Conservation (phyloP, 495 filamentous ascomycete genomes). For the Podospora didyma region DNA sequence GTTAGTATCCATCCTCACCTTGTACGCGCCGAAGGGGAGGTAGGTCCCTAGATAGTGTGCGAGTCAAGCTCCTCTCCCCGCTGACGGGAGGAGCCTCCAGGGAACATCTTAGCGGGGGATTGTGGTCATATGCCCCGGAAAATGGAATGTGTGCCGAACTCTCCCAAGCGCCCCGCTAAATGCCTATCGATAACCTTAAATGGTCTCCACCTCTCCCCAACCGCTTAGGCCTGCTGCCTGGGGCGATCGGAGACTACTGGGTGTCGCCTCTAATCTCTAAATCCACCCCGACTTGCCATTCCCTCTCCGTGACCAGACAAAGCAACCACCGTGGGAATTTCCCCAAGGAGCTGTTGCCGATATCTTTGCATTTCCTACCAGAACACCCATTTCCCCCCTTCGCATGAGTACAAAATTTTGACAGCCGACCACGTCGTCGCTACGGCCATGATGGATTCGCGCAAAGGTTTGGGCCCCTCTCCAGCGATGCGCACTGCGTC, state of each 20-base stretch:
- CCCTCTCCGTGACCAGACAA: neutral
- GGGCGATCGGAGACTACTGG: neutral
- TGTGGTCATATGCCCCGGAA: too few species aligned
- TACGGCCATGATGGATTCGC: conserved; percentile 27
- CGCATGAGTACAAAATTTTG: conserved; percentile 9
- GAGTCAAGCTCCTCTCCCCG: too few species aligned
- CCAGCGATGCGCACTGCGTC: neutral
- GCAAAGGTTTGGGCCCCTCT: conserved; percentile 22
- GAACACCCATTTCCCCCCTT: neutral
- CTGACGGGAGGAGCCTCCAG: too few species aligned
- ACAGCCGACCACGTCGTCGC: conserved; percentile 8
- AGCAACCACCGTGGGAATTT: conserved; percentile 7
- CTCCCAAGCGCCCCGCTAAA: conserved; percentile 1
- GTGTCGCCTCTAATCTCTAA: neutral
- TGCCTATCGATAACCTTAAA: conserved; percentile 20
- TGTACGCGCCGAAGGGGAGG: too few species aligned
- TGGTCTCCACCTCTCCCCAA: conserved; percentile 5
- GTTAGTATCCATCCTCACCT: too few species aligned
- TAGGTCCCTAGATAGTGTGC: too few species aligned
- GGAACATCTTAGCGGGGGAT: too few species aligned
- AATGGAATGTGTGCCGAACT: too few species aligned
- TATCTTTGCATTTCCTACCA: neutral
- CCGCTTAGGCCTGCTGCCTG: too few species aligned
- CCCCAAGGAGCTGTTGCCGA: neutral
- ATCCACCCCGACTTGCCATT: neutral